These are phyloP conservation scores for cucumber (Cucumis sativus) DNA, from an alignment of 306 rosid species.

Conservation along the genomic window DNA sequence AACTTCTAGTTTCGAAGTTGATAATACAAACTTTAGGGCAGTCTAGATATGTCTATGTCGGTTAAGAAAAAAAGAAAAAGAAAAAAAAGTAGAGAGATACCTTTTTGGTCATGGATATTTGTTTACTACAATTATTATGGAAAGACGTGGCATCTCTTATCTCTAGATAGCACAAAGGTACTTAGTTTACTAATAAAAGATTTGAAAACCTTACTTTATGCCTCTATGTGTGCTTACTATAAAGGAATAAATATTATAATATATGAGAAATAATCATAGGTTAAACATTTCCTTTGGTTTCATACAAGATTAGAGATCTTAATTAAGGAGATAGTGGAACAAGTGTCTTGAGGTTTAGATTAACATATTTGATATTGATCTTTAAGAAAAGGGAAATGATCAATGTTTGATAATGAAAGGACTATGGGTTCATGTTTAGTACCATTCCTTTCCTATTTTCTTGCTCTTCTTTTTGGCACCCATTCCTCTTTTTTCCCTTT, in stretches of 20 bases:
- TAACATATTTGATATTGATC: background rate
- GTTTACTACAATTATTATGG: background rate
- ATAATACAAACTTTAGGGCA: too few species aligned
- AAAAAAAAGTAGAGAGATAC: too few species aligned
- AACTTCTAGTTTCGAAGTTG: too few species aligned
- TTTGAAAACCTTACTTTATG: background rate
- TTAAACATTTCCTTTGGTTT: background rate
- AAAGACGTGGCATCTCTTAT: background rate
- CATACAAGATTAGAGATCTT: background rate
- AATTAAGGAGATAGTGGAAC: background rate
- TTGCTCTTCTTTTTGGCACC: background rate
- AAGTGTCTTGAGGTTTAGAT: background rate
- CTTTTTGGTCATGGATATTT: too few species aligned
- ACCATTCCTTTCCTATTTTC: background rate
- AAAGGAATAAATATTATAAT: background rate
- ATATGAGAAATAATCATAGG: background rate
- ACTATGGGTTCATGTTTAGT: constrained; percentile 6
- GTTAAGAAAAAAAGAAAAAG: too few species aligned
- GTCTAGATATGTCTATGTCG: fast-evolving
- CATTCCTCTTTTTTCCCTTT: background rate
- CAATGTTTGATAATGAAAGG: background rate
- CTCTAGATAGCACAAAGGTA: background rate
- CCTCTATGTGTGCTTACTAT: background rate
- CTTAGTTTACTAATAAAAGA: background rate
- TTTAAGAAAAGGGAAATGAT: background rate